These are phyloP conservation scores for Penicillium alfredii DNA, from an alignment of 495 filamentous ascomycete genomes.

Conservation along the genomic window DNA sequence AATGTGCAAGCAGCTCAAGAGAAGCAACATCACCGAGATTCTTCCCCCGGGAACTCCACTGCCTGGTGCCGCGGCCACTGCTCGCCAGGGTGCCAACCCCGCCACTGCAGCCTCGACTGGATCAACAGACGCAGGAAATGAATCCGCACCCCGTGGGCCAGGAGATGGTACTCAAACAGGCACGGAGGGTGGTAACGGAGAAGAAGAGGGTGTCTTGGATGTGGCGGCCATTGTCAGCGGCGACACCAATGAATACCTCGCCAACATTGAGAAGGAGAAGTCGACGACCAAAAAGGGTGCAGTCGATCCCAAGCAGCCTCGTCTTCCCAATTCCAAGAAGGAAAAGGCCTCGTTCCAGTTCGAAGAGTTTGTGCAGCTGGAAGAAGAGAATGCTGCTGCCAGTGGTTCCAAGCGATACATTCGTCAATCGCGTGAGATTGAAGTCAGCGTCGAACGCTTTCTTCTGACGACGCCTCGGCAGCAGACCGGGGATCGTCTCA, in stretches of 20 bases:
- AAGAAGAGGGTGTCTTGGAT: conserved; percentile 82
- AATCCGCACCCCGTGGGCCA: conserved; percentile 43
- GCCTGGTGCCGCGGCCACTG: conserved; percentile 43
- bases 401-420: conserved; percentile 28
- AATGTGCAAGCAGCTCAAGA: conserved; percentile 95
- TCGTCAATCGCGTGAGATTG: conserved; percentile 59
- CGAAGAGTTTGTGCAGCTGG: conserved; percentile 64
- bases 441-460: conserved; percentile 85
- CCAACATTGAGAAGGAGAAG: conserved; percentile 88
- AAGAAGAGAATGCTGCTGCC: conserved; percentile 30
- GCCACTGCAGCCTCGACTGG: conserved; percentile 51
- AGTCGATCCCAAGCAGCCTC: conserved; percentile 46
- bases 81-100: conserved; percentile 54
- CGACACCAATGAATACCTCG: conserved; percentile 86
- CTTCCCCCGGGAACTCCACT: conserved; percentile 60
- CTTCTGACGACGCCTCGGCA: conserved; percentile 53
- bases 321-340: conserved; percentile 77
- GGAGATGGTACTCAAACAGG: conserved; percentile 47
- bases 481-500: conserved; percentile 30
- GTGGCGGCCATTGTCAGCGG: conserved; percentile 93
- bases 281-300: conserved; percentile 56
- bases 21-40: conserved; percentile 81
- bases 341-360: conserved; percentile 73
- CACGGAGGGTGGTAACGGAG: conserved; percentile 40
- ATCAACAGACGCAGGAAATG: conserved; percentile 32